Base-by-base conservation (phyloP, 1,284 basidiomycete genomes). In the Boletellus sp. region DNA sequence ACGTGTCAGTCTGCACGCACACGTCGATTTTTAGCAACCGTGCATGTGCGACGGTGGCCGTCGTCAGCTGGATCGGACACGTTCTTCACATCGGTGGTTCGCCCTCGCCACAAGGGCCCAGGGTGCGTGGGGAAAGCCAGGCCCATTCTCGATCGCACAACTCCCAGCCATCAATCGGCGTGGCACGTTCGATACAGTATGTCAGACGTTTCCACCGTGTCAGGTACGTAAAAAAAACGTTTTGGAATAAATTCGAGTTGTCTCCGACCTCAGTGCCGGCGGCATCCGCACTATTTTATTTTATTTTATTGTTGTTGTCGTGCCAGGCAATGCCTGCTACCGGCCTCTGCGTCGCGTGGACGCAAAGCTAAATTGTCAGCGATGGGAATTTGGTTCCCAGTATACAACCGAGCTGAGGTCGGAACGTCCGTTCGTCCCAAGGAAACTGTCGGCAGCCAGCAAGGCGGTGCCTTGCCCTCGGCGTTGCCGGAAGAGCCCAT, bases 111-210 rank as follows among this genome's bases (percentile, higher is more conserved):
- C 47, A 36, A 56, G 57, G 48, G 45, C 5, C 36, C 43, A 29
- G 43, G 39, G 4, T 47, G 47, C 57, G 55, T 58, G 58, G 47
- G 57, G 57, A 49, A 41, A 42, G 39, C 41, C 37, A 46, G 43
- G 23, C 36, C 8, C 37, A 34, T 38, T 26, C 36, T 41, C 33
- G 26, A 35, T 40, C 43, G 41, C 38, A 33, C 40, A 19, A 19
- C 26, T 36, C 35, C 30, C 41, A 38, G 41, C 27, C 8, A 43
- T 42, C 25, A 30, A 25, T 44, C 26, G 45, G 48, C 37, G 37
- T 41, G 38, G 35, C 10, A 26, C 26, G 37, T 30, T 22, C 22
- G 50, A 53, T 43, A 49, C 36, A 19, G 33, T 22, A 26, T 8
- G 11, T 26, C 11, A 10, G 25, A 10, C 8, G 30, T 11, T 39